A percentile compares a stretch with the other conserved stretches of the same genome.
Evolutionary conservation across 2,329 filamentous ascomycete genomes (phyloP).

Genomic region (Samsoniella hepiali): DNA sequence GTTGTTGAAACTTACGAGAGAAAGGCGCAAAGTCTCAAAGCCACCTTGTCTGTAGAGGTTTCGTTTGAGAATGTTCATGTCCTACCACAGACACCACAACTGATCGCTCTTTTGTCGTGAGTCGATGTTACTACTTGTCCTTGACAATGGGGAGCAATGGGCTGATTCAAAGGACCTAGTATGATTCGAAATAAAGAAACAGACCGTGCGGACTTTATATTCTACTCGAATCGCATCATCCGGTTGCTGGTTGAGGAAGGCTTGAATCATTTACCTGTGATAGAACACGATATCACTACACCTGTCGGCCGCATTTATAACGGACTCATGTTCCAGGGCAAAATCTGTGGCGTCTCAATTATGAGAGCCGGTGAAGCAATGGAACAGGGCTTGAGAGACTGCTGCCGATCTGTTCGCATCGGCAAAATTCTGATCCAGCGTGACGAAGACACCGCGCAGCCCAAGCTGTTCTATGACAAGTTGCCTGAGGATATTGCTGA

Average conservation of each 20-base stretch:
- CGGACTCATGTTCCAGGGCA: conserved; percentile 92
- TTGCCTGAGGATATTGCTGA: conserved; percentile 89
- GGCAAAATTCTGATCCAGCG: conserved; percentile 98
- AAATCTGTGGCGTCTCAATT: conserved; percentile 97
- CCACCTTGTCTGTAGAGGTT: conserved; percentile 83
- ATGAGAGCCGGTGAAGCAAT: conserved; percentile 98
- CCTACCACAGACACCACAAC: conserved; percentile 87
- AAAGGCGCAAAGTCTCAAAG: conserved; percentile 72
- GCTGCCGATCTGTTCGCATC: conserved; percentile 95
- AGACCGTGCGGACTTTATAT: conserved; percentile 93
- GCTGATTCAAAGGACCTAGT: conserved; percentile 47
- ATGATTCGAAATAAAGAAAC: conserved; percentile 95
- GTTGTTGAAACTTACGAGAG: conserved; percentile 13
- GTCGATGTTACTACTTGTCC: conserved; percentile 36
- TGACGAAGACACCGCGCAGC: conserved; percentile 89
- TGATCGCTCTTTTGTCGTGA: conserved; percentile 96
- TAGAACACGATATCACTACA: conserved; percentile 84
- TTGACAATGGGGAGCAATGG: conserved; percentile 18
- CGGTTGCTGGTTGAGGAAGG: conserved; percentile 95
- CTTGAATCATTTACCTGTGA: conserved; percentile 89
- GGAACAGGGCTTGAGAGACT: conserved; percentile 95
- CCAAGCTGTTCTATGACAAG: conserved; percentile 97
- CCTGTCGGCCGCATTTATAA: conserved; percentile 85
- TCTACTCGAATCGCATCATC: conserved; percentile 98
- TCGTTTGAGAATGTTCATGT: conserved; percentile 84